Evolutionary conservation across 2,329 filamentous ascomycete species (phyloP), one percentile per base, ranked within the genome.

Genomic region (Xylaria sp.): DNA sequence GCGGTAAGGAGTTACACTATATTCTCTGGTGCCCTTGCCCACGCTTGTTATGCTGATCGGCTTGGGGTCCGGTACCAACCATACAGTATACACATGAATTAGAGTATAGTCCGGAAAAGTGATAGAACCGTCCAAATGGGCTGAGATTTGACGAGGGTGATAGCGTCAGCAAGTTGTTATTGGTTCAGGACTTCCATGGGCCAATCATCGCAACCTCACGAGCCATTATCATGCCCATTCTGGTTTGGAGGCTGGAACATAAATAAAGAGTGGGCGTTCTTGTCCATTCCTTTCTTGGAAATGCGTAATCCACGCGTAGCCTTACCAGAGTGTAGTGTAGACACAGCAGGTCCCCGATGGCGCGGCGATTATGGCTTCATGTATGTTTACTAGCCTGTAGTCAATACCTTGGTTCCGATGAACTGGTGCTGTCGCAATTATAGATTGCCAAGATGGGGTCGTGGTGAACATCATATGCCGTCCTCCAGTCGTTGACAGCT

Each of bases 101-200:
- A 61, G 33, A 25, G 27, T 13, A 21, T 40, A 9, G 27, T 31
- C 17, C 19, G 41, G 35, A 38, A 49, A 62, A 33, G 25, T 40
- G 31, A 40, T 29, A 33, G 35, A 43, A n/a, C 35, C 15, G 27
- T 17, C 41, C 9, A 49, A 48, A 49, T 49, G 48, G 54, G 49
- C 43, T 21, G 48, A 48, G 23, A 54, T 33, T 44, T 21, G 35
- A 19, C 23, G 29, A 51, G 43, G 54, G 33, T 25, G 54, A 33
- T 49, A 31, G 35, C 15, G 47, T 48, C 33, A 54, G 59, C 59
- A 35, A 3, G 19, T n/a, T 35, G 19, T 46, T 47, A 57, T 60
- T 60, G 51, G 58, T 37, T 46, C 33, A 35, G 10, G 53, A 35
- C 25, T 37, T 37, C 49, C 10, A 40, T 31, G 25, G 37, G 37